Conservation (phyloP, 805 yeast genomes). For the Brettanomyces bruxellensis region DNA sequence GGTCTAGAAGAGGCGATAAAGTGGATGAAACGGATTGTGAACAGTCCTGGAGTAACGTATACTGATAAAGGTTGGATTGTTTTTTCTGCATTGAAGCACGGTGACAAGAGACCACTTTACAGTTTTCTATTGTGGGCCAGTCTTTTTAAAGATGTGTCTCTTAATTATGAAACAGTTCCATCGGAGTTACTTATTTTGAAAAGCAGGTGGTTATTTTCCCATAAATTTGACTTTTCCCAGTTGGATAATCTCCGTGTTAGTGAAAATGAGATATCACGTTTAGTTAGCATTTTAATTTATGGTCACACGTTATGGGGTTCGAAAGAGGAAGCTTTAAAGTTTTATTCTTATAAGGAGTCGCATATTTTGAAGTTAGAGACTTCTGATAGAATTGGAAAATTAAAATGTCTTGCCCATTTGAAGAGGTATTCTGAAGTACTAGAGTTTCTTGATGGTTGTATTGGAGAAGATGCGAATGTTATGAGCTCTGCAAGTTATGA, state of each 20-base stretch:
- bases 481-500: constrained; percentile 10
- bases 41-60: not conserved
- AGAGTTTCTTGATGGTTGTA: constrained; percentile 2
- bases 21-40: too few species aligned
- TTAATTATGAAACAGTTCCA: constrained; percentile 5
- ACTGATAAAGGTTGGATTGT: not conserved
- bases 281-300: constrained; percentile 1
- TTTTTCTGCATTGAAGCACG: constrained; percentile 5
- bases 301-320: constrained; percentile 1
- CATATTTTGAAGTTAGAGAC: not conserved
- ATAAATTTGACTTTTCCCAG: not conserved
- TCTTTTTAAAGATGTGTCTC: constrained; percentile 2
- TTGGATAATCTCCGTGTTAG: not conserved
- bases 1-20: too few species aligned
- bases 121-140: constrained; percentile 7
- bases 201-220: constrained; percentile 7
- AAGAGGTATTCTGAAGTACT: constrained; percentile 9
- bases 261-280: not conserved
- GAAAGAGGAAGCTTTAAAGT: not conserved
- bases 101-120: constrained; percentile 1
- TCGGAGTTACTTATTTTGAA: constrained; percentile 8
- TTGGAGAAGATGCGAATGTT: constrained; percentile 5
- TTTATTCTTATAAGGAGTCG: not conserved
- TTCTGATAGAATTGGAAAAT: constrained; percentile 13
- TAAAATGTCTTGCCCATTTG: constrained; percentile 9